These are phyloP conservation scores for Pichia sp. DNA, from an alignment of 1,139 yeast genomes.

Conservation along the genomic window DNA sequence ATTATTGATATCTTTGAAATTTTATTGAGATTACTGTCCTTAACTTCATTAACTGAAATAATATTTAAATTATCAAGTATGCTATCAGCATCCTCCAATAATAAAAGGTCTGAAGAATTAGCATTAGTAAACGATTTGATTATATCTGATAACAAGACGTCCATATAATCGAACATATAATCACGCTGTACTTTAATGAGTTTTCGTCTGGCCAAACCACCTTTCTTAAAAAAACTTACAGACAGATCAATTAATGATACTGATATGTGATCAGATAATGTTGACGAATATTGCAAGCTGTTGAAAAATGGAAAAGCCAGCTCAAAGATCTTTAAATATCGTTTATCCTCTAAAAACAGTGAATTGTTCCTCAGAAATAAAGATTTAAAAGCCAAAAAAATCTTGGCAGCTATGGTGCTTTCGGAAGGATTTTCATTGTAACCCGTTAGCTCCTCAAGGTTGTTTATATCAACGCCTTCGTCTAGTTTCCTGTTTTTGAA, in stretches of 20 bases:
- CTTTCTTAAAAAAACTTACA: too few species aligned
- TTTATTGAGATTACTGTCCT: conserved; percentile 9
- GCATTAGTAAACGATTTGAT: conserved; percentile 13
- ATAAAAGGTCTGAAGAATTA: background rate
- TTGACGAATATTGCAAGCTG: conserved; percentile 13
- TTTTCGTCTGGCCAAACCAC: too few species aligned
- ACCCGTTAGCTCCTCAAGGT: background rate
- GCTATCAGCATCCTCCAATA: background rate
- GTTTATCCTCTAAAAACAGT: conserved; percentile 17
- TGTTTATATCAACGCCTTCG: background rate
- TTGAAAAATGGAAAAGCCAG: conserved; percentile 20
- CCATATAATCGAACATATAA: conserved; percentile 15
- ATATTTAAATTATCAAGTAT: background rate
- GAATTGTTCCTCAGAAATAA: conserved; percentile 17
- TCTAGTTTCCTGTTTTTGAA: conserved; percentile 13
- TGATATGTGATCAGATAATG: conserved; percentile 6
- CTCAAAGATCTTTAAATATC: conserved; percentile 16
- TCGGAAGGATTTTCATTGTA: conserved; percentile 7
- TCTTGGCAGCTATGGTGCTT: conserved; percentile 18
- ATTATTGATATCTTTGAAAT: conserved; percentile 21
- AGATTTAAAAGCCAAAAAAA: conserved; percentile 19
- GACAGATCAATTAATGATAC: background rate
- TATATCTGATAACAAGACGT: conserved; percentile 9
- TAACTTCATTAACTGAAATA: conserved; percentile 5
- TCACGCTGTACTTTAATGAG: conserved; percentile 5